phyloP scores from a whole-genome alignment of 2,329 filamentous ascomycete genomes.

The Scytalidium lignicola region DNA sequence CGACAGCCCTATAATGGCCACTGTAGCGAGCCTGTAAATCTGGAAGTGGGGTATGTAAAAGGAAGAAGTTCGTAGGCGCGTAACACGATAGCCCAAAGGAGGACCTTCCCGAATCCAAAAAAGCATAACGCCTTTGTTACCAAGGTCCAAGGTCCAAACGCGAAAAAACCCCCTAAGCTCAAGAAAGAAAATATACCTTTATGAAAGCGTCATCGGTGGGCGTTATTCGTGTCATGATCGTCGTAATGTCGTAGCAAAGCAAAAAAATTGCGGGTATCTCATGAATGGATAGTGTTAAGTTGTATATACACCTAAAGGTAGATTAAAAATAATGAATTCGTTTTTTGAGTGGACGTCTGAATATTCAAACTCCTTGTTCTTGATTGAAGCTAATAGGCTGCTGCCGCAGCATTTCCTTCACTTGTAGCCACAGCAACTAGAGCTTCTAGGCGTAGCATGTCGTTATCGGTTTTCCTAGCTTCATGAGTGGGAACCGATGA shows the following conservation, averaged over 20 bases:
- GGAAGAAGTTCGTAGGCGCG: not conserved
- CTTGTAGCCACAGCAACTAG: slow-evolving; percentile 61
- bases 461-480: slow-evolving; percentile 30
- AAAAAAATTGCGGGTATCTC: not conserved
- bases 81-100: not conserved
- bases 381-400: slow-evolving; percentile 19
- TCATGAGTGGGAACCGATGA: slow-evolving; percentile 18
- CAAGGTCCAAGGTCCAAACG: not conserved
- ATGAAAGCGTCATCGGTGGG: not conserved
- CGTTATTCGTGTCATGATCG: not conserved
- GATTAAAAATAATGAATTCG: not conserved
- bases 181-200: not conserved
- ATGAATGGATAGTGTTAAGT: not conserved
- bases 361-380: not conserved
- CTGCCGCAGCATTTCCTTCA: slow-evolving; percentile 38
- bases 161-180: not conserved
- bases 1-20: too few relatives aligned
- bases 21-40: not conserved
- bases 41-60: not conserved
- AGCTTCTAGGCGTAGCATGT: slow-evolving; percentile 54
- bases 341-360: too few relatives aligned
- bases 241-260: not conserved
- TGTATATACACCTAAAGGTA: not conserved
- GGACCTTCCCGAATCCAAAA: not conserved
- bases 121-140: not conserved